Base-by-base conservation (phyloP, 1,139 yeast genomes). In the Pneumocystis jirovecii region DNA sequence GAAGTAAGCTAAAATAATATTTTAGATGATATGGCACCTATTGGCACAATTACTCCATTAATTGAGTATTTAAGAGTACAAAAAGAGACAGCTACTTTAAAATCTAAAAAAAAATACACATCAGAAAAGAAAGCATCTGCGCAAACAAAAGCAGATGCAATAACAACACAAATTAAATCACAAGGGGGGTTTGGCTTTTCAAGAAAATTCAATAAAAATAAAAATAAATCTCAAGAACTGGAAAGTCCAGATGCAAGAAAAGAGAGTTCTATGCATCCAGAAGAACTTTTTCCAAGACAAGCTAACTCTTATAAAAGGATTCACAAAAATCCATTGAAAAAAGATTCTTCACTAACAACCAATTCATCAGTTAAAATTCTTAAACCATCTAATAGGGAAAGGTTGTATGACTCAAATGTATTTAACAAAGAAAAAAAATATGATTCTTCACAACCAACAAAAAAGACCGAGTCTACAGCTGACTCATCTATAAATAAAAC, bases 11-110 rank as follows among this genome's bases (percentile, higher is more conserved):
- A 25, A 50, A 45, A 50, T 25, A 8, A 4, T 50, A 3, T 12
- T 25, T 15, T 50, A 50, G 57, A 50, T 50, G 57, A 50, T 25
- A 50, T 29, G 12, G 57, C 17, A 3, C 57, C 57, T 10, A 50
- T 50, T 25, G 21, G 21, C 25, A n/a, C 57, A 61, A 40, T 61
- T 7, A 68, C 69, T 15, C 69, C 69, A 25, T 59, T 68, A 34
- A 68, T 68, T 31, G 69, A 66, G 35, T 65, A 62, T 45, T 39
- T 68, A 25, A 62, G 69, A 44, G 63, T 50, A 39, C 65, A 62
- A 37, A 65, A 68, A 65, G 59, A 62, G 59, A 31, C 57, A 25
- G n/a, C 57, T 25, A 31, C 57, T 50, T 50, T 50, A 25, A 50
- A 50, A 25, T 50, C 57, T 10, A 50, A 50, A 15, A 50, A 12